Percentiles rank a stretch among this genome's conserved stretches.
Conservation (phyloP, 2,329 filamentous ascomycete genomes). For the Rutstroemia sp. region DNA sequence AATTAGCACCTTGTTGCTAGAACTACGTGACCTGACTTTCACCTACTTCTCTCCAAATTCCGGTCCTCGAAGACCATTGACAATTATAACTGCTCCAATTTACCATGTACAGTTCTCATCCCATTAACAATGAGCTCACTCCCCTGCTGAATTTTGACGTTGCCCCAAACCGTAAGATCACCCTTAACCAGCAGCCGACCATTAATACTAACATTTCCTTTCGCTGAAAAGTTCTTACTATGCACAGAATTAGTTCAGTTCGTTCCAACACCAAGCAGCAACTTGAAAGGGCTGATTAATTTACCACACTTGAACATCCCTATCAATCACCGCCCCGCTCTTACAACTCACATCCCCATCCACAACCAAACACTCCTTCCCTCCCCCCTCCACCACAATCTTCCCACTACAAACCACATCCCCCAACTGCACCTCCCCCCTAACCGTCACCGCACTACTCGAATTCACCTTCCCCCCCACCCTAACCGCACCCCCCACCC, state of each 20-base stretch:
- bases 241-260: neutral
- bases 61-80: too few relatives aligned
- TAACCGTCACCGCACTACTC: neutral
- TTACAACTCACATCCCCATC: conserved; percentile 9
- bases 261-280: neutral
- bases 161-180: conserved; percentile 19
- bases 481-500: conserved; percentile 5
- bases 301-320: conserved; percentile 13
- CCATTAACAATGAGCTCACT: conserved; percentile 18
- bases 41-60: too few relatives aligned
- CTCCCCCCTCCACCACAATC: conserved; percentile 6
- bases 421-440: conserved; percentile 3
- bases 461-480: conserved; percentile 13
- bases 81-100: conserved; percentile 4
- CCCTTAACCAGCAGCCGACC: conserved; percentile 18
- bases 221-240: conserved; percentile 13
- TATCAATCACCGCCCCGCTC: neutral
- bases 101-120: conserved; percentile 22
- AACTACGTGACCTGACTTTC: too few relatives aligned
- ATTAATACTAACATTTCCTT: conserved; percentile 12
- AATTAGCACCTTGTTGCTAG: too few relatives aligned
- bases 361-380: conserved; percentile 9
- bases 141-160: conserved; percentile 13
- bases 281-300: neutral
- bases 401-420: conserved; percentile 16